Evolutionary conservation across 169 alveolate genomes (phyloP).

Genomic region (Cardiosporidium cionae): DNA sequence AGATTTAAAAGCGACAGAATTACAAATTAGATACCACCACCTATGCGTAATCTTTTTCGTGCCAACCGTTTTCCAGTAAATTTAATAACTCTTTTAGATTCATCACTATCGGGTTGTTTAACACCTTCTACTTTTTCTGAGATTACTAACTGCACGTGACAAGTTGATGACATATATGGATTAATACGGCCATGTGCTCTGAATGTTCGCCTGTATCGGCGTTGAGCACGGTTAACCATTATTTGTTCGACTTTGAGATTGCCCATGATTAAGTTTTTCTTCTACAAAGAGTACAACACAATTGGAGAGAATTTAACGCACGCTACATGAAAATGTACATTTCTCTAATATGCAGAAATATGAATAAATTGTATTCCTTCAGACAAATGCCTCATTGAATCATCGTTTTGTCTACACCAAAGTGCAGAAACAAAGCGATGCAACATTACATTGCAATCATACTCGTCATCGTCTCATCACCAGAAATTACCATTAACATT

Average conservation of each 20-base stretch:
- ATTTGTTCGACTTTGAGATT: constrained; percentile 80
- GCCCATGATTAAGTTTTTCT: constrained; percentile 83
- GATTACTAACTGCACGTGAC: constrained; percentile 77
- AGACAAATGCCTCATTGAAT: neutral
- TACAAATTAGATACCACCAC: constrained; percentile 22
- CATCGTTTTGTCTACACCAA: neutral
- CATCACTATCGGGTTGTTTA: constrained; percentile 50
- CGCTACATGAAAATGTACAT: too few relatives aligned
- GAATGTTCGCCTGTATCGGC: constrained; percentile 95
- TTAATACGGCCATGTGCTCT: constrained; percentile 98
- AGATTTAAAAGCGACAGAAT: too few relatives aligned
- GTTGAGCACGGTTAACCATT: constrained; percentile 88
- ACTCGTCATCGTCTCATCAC: neutral
- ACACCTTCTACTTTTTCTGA: constrained; percentile 66
- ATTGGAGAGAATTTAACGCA: too few relatives aligned
- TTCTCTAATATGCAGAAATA: too few relatives aligned
- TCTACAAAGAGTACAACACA: too few relatives aligned
- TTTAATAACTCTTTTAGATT: constrained; percentile 49
- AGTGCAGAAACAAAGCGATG: neutral
- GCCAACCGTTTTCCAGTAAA: constrained; percentile 66
- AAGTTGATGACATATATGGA: constrained; percentile 76
- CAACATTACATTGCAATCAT: neutral
- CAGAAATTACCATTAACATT: too few relatives aligned
- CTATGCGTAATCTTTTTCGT: constrained; percentile 45
- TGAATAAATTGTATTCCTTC: too few relatives aligned